Percentiles rank a stretch among this genome's conserved stretches.
These are phyloP conservation scores for Protostelium mycophagum DNA, from an alignment of 78 protist genomes.

Conservation along the genomic window DNA sequence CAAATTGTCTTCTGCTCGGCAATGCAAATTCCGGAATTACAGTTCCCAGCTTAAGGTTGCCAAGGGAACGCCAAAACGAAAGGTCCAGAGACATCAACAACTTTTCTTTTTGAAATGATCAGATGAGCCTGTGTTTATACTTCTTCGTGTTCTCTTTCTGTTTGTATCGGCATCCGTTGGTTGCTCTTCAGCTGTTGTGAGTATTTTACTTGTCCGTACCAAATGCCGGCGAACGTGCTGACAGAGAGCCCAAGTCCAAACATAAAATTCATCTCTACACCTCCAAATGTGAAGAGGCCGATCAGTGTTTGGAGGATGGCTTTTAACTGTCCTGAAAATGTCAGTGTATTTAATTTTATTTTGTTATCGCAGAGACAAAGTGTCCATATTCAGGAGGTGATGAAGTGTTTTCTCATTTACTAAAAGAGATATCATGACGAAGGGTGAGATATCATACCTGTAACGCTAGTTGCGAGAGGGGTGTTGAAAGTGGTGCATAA, in stretches of 20 bases:
- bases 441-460: too few relatives aligned
- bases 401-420: too few relatives aligned
- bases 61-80: too few relatives aligned
- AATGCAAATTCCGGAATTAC: too few relatives aligned
- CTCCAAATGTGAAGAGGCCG: slow-evolving; percentile 70
- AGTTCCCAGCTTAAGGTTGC: too few relatives aligned
- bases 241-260: slow-evolving; percentile 29
- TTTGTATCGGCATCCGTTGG: background rate
- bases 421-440: too few relatives aligned
- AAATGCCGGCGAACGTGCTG: slow-evolving; percentile 46
- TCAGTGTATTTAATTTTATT: background rate
- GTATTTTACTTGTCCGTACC: slow-evolving; percentile 65
- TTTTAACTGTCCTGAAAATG: slow-evolving; percentile 40
- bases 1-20: too few relatives aligned
- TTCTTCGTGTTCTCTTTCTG: background rate
- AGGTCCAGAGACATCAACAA: too few relatives aligned
- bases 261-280: slow-evolving; percentile 24
- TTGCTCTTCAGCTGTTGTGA: slow-evolving; percentile 6
- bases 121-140: too few relatives aligned
- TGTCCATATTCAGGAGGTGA: too few relatives aligned
- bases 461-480: slow-evolving; percentile 68
- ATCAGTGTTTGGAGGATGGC: slow-evolving; percentile 48
- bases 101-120: too few relatives aligned
- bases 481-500: slow-evolving; percentile 67
- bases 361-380: too few relatives aligned